Conservation (phyloP, 495 filamentous ascomycete species). For the Lichina pygmaea region DNA sequence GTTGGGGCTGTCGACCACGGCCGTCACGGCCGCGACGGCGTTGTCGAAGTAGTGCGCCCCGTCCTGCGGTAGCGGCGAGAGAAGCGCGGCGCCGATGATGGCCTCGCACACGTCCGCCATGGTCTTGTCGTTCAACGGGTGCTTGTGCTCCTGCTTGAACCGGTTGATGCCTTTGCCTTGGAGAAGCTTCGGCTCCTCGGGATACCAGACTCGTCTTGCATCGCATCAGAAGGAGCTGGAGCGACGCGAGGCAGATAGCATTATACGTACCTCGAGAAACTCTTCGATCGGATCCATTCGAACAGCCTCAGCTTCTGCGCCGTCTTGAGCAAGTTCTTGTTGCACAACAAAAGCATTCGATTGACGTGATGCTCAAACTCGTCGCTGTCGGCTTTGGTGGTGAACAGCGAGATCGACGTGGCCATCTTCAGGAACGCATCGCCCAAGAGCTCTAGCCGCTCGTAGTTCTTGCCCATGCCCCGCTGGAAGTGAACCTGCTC, state of each 20-base stretch:
- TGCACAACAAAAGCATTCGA: conserved; percentile 80
- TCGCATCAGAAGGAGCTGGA: background rate
- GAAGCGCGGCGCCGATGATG: conserved; percentile 66
- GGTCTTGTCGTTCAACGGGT: conserved; percentile 61
- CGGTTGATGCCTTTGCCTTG: conserved; percentile 31
- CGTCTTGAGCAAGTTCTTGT: conserved; percentile 60
- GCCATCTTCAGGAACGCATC: conserved; percentile 92
- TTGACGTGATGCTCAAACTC: conserved; percentile 78
- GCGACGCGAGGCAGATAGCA: background rate
- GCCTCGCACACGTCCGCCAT: conserved; percentile 97
- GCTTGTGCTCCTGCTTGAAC: conserved; percentile 23
- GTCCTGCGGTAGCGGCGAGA: conserved; percentile 27
- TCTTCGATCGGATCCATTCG: conserved; percentile 55
- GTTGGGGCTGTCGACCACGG: conserved; percentile 35
- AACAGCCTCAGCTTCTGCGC: conserved; percentile 41
- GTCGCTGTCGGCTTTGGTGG: conserved; percentile 43
- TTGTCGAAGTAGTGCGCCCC: conserved; percentile 30
- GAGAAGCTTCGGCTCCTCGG: conserved; percentile 38
- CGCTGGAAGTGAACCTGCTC: conserved; percentile 48
- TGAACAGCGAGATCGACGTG: conserved; percentile 65
- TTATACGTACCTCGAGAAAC: conserved; percentile 37
- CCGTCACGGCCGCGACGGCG: conserved; percentile 61
- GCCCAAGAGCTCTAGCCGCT: conserved; percentile 80
- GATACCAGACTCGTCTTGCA: conserved; percentile 47
- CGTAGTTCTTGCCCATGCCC: conserved; percentile 94